Evolutionary conservation across 208 protist genomes (phyloP), one percentile per base, ranked within the genome.

Genomic region (Wallacemonas sp.): DNA sequence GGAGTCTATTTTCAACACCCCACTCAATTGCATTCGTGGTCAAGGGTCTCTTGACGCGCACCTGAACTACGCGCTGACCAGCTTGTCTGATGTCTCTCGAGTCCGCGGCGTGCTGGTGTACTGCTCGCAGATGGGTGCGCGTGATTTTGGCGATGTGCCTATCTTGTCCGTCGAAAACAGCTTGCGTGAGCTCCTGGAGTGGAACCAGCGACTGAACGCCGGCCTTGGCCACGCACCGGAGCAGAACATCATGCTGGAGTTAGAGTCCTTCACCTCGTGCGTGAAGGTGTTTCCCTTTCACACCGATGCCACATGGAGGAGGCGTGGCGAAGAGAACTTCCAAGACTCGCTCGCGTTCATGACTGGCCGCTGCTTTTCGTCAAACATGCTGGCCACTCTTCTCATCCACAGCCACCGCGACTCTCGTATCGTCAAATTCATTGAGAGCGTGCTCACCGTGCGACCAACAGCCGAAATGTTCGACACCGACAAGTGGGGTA

Each of bases 271-370:
- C 58, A 78, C 78, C 9, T 95, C 87, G 15, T 89, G 87, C 44
- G 78, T 92, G 10, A 83, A 81, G 50, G 80, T 95, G 4, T 68
- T 78, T 3, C 90, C 90, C 15, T 87, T 92, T 50, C 90, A 95
- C 71, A 83, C 60, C 12, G 86, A 95, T 59, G 19, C 64, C 17
- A 73, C 70, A 39, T 95, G 90, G 87, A 84, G 86, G n/a, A 46
- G 68, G 10, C 78, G 80, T 12, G 90, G 90, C 6, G 83, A 91
- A 69, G 58, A 61, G 10, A 90, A 92, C 58, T 95, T 95, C 58
- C 87, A 95, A 63, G 74, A 93, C 37, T 82, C 86, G 0, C 72
- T 95, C 0, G 81, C 90, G 2, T 95, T 95, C 57, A 95, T 95
- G 90, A 90, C 89, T 76, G 90, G 90, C 24, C 79, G 83, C 6